Base-by-base conservation (phyloP, 164 flowering plant species). In the Magnolia officinalis region DNA sequence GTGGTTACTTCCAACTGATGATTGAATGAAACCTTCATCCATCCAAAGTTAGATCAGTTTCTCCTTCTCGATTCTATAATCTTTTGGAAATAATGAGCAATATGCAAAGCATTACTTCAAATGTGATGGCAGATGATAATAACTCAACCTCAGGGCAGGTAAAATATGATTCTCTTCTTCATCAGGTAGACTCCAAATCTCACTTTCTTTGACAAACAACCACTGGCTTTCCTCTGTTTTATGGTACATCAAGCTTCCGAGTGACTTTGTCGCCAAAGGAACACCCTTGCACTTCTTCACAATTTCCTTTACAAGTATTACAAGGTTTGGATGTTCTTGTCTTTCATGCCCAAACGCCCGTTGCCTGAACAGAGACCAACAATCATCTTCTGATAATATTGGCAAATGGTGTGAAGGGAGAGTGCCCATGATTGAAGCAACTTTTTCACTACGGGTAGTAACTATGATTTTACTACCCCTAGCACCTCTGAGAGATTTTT, bases 81-180 rank as follows among this genome's bases (percentile, higher is more conserved):
- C 72, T 50, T 81, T 81, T 2, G 81, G 83, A 72, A 75, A 76
- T 14, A 78, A 9, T 1, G 77, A 72, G 67, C 79, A 81, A 23
- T 61, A 75, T 1, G 72, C 74, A 73, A 81, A 78, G 21, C 81
- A 77, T 21, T 63, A 74, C 68, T 70, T 80, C 63, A 80, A 71
- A 55, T 63, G 75, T 67, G 71, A 71, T 21, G 81, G 78, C 55
- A 81, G 10, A 64, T 75, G 66, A 24, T 75, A 9, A 65, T 78
- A 78, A 68, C 79, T 78, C 61, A 81, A 29, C 50, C 59, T 51
- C 18, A 81, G 55, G 4, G 76, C 76, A 1, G 81, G 79, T 50
- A 72, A 72, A 20, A 81, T 45, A 0, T 31, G 14, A 51, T 74
- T 23, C 11, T 50, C 71, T 5, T 50, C 63, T 2, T 50, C 29